Conservation (phyloP, 139 green algal genomes). For the Picochlorum costavermella region DNA sequence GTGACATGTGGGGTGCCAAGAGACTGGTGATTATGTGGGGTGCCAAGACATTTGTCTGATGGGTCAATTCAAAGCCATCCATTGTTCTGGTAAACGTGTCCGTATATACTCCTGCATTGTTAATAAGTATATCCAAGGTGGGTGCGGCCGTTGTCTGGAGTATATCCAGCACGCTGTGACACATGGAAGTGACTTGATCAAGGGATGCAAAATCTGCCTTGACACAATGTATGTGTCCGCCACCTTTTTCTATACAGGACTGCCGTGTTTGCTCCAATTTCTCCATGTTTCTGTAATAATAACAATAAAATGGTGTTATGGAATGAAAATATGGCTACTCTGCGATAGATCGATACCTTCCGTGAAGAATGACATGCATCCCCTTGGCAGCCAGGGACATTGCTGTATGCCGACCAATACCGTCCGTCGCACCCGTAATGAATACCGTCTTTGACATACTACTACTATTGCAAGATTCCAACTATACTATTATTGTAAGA, state of each 20-base stretch:
- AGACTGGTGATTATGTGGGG: conserved; percentile 52
- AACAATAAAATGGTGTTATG: neutral
- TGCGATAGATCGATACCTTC: conserved; percentile 8
- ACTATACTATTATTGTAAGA: no score
- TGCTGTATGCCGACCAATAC: conserved; percentile 59
- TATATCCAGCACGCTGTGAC: conserved; percentile 21
- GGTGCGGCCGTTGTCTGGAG: conserved; percentile 7
- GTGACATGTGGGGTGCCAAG: conserved; percentile 20
- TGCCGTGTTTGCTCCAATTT: neutral
- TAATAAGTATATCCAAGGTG: conserved; percentile 31
- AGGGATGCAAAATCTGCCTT: conserved; percentile 38
- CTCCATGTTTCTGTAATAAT: neutral
- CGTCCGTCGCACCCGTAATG: conserved; percentile 41
- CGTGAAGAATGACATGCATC: conserved; percentile 52
- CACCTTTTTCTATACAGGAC: no score
- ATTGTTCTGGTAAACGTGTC: neutral
- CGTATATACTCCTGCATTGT: conserved; percentile 45
- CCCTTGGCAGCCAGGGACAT: conserved; percentile 31
- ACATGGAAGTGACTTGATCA: conserved; percentile 25
- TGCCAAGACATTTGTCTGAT: conserved; percentile 59
- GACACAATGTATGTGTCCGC: neutral
- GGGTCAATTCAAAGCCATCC: conserved; percentile 61
- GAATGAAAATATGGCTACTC: neutral
- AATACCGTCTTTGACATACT: conserved; percentile 25
- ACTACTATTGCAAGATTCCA: no score